Base-by-base conservation (phyloP, 306 rosid species). In the Alnus rubra region DNA sequence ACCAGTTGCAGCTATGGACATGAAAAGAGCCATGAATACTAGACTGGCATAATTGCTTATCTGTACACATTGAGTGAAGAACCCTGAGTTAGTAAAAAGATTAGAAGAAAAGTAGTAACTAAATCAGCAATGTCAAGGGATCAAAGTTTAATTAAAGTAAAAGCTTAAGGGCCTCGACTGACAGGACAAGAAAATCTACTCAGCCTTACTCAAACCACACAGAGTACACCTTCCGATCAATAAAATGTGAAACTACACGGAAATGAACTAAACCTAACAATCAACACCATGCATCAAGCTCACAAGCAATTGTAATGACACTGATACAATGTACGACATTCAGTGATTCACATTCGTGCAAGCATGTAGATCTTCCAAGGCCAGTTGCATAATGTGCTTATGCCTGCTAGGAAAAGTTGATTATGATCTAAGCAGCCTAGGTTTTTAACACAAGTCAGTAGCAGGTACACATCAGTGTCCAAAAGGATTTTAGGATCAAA, bases 21-120 rank as follows among this genome's bases (percentile, higher is more conserved):
- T 80, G 90, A 95, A 95, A 87, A 95, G 96, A 39, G 87, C 94
- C 83, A 95, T 95, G 86, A 95, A 95, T 73, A 95, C 79, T 39
- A 95, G 49, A 85, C 98, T 93, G 4, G 99, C 99, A 79, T 91
- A 95, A 86, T 95, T 95, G 91, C 98, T 93, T 55, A 95, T 95
- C 99, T 95, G 95, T 84, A 87, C 8, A 72, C 39, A 42, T 70
- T 49, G 15, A 45, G 65, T 37, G 10, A 28, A 39, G 47, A 53
- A 8, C 14, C 67, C 71, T 2, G 13, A 65, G 71, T 74, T 69
- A 82, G 81, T 67, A 31, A 9, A 50, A 9, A 69, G 52, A 45
- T 35, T 4, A 70, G 55, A 31, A 13, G 5, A 50, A 19, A 28
- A 6, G 31, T 23, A n/a, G 14, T 7, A 55, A 19, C 5, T 59